Base-by-base conservation (phyloP, 805 yeast species). In the Zygosaccharomyces bailii region DNA sequence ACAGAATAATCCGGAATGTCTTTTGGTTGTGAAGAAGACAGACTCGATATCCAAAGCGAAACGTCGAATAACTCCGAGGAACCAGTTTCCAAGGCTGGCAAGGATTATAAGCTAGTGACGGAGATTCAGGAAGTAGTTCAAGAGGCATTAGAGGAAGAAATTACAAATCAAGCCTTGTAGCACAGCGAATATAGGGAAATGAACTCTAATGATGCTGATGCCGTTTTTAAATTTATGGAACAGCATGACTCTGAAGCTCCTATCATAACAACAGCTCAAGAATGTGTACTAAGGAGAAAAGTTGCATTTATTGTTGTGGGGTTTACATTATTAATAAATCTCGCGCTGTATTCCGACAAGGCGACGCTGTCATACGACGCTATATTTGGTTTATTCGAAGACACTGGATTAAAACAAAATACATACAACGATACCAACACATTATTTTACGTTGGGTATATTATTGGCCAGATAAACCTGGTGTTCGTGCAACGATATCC, bases 271-370 rank as follows among this genome's bases (percentile, higher is more conserved):
- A 67, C 71, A 4, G 72, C 66, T 35, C 68, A 71, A 53, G 77
- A 73, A 24, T 63, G 55, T 34, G 63, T 55, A 42, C 53, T 74
- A 9, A 54, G 66, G 2, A 56, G 69, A 34, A 74, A 73, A 49
- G 67, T 73, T 4, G 46, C 61, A 8, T 62, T 60, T 59, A 54
- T 65, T 29, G 65, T 69, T 4, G 61, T 73, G 21, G 59, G 71
- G 0, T 55, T 72, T 20, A 65, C 68, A 2, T 65, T 70, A 42
- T 35, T 69, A 11, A 67, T 74, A 18, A 68, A 73, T 56, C 52
- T 70, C 45, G 50, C 72, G n/a, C 58, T 75, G 43, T 76, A 71
- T 52, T 69, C 75, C 57, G 82, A 77, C 56, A 78, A 78, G 51
- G 76, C 76, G 2, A 71, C 79, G 2, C 51, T 76, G 34, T 69